These are phyloP conservation scores for Spiromastix sp. DNA, from an alignment of 2,329 filamentous ascomycete species.

Conservation along the genomic window DNA sequence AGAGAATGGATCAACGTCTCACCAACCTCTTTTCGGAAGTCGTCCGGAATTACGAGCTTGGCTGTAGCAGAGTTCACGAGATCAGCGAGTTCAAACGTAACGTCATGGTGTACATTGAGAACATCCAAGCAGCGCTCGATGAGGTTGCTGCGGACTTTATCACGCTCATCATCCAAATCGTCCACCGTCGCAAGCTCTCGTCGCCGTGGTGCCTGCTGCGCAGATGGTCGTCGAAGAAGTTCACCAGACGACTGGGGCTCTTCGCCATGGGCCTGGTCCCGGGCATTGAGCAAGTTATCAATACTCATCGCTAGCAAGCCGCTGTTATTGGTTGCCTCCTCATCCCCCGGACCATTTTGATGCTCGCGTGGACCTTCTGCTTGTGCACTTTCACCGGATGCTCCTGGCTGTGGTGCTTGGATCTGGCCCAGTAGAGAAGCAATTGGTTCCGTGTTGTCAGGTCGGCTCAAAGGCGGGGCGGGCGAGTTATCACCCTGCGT, in stretches of 20 bases:
- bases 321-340: conserved; percentile 23
- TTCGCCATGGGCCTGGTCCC: conserved; percentile 17
- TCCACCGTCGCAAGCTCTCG: conserved; percentile 51
- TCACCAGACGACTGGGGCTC: conserved; percentile 16
- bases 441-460: conserved; percentile 8
- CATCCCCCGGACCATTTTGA: conserved; percentile 13
- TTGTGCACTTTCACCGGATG: conserved; percentile 1
- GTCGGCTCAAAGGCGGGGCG: neutral
- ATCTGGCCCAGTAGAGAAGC: conserved; percentile 11
- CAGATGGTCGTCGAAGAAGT: conserved; percentile 13
- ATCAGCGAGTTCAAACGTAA: conserved; percentile 84
- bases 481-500: neutral
- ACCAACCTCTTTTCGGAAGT: conserved; percentile 61
- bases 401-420: conserved; percentile 6
- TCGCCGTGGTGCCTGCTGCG: conserved; percentile 16
- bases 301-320: conserved; percentile 33
- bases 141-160: conserved; percentile 61
- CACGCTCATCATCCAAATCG: conserved; percentile 66
- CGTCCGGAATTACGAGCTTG: conserved; percentile 49
- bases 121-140: conserved; percentile 88
- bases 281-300: conserved; percentile 29
- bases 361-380: neutral
- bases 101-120: conserved; percentile 73
- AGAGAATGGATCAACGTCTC: conserved; percentile 75
- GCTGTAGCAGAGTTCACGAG: conserved; percentile 64